Conservation (phyloP, 2,329 filamentous ascomycete species). For the Ascochyta viciae-villosae region DNA sequence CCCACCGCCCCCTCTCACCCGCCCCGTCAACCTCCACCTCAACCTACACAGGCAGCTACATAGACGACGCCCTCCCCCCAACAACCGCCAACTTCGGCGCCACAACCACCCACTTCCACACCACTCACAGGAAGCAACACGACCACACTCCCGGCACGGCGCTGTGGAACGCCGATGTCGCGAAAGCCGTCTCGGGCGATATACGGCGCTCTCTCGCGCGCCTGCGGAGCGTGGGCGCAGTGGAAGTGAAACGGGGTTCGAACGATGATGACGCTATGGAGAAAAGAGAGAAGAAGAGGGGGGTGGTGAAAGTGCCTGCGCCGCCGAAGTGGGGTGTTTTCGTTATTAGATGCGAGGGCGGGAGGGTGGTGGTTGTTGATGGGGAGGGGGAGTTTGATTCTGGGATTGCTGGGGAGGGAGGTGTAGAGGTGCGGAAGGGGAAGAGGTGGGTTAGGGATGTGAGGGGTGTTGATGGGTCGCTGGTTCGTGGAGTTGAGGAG, state of each 20-base stretch:
- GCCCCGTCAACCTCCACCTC: conserved; percentile 13
- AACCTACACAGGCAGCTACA: conserved; percentile 33
- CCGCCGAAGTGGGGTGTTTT: conserved; percentile 32
- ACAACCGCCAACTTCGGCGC: conserved; percentile 23
- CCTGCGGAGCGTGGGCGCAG: conserved; percentile 12
- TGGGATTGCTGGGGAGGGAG: conserved; percentile 21
- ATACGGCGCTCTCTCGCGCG: conserved; percentile 25
- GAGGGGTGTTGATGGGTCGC: neutral
- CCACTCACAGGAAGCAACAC: conserved; percentile 21
- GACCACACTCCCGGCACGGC: neutral
- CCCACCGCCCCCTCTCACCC: conserved; percentile 20
- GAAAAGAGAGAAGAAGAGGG: conserved; percentile 5
- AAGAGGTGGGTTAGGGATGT: neutral
- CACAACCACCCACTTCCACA: conserved; percentile 22
- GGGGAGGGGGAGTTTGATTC: conserved; percentile 37
- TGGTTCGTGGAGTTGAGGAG: conserved; percentile 5
- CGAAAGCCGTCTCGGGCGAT: conserved; percentile 33
- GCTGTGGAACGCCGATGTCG: conserved; percentile 30
- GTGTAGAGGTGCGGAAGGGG: neutral
- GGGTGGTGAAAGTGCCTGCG: conserved; percentile 27
- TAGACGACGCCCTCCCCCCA: conserved; percentile 34
- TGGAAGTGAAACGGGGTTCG: conserved; percentile 15
- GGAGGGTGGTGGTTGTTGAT: conserved; percentile 39
- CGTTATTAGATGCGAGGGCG: conserved; percentile 33
- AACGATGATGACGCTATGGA: neutral